phyloP scores from a whole-genome alignment of 768 basidiomycete species.

The Hortiboletus campestris region DNA sequence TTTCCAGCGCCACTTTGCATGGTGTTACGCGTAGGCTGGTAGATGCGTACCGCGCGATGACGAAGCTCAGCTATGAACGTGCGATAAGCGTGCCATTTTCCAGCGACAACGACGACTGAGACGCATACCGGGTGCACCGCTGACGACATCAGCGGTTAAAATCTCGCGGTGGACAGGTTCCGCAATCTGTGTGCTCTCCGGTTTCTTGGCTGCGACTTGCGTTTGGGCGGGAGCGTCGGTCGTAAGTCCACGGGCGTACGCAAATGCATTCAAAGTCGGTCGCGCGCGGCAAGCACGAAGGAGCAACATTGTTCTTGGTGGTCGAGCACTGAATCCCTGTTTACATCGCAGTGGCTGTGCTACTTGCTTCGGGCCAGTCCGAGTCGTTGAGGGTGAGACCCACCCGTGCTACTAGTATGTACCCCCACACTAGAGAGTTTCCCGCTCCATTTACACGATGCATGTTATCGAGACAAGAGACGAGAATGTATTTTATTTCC shows the following conservation, averaged over 20 bases:
- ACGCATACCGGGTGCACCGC: constrained; percentile 78
- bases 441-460: no score
- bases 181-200: constrained; percentile 36
- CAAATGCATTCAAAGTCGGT: constrained; percentile 14
- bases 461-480: no score
- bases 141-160: constrained; percentile 76
- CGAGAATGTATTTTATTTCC: no score
- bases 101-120: not conserved
- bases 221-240: constrained; percentile 23
- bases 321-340: not conserved
- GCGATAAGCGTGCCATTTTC: not conserved
- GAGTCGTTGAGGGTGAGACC: no score
- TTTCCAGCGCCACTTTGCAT: constrained; percentile 93
- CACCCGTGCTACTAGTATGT: no score
- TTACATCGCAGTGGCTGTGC: constrained; percentile 24
- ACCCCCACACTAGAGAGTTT: no score
- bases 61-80: constrained; percentile 66
- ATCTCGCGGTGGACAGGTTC: constrained; percentile 55
- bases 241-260: constrained; percentile 19
- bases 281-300: constrained; percentile 44
- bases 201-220: constrained; percentile 17
- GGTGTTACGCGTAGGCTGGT: constrained; percentile 87
- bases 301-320: constrained; percentile 47
- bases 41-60: constrained; percentile 87
- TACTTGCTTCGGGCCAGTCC: not conserved